Conservation (phyloP, 164 flowering plant species). For the Vitis cinerea region DNA sequence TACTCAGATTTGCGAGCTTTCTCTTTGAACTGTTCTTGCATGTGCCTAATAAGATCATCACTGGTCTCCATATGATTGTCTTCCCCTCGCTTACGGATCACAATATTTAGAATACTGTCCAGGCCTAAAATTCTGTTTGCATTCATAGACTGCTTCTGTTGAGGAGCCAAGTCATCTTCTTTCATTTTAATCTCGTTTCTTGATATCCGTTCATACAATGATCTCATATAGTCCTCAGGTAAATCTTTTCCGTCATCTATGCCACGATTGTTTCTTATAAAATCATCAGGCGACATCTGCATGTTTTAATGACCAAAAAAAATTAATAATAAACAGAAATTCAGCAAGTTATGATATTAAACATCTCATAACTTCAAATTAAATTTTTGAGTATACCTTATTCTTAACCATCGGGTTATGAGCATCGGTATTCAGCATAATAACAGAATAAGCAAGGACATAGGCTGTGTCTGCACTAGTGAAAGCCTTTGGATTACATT, state of each 20-base stretch:
- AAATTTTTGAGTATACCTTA: constrained; percentile 61
- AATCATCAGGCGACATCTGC: constrained; percentile 99
- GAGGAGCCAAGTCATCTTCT: constrained; percentile 72
- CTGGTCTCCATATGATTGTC: constrained; percentile 80
- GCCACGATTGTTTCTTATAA: constrained; percentile 95
- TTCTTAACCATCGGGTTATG: constrained; percentile 96
- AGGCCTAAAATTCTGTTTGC: constrained; percentile 80
- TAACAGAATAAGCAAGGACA: constrained; percentile 96
- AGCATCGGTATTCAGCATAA: constrained; percentile 96
- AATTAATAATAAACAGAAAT: constrained; percentile 3
- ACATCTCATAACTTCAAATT: neutral
- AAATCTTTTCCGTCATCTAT: constrained; percentile 99
- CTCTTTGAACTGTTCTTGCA: constrained; percentile 99
- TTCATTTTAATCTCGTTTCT: constrained; percentile 97
- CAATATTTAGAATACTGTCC: constrained; percentile 91
- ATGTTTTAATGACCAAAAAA: constrained; percentile 10
- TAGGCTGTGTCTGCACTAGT: constrained; percentile 98
- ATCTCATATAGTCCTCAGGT: constrained; percentile 89
- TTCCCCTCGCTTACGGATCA: constrained; percentile 83
- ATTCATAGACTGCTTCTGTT: constrained; percentile 77
- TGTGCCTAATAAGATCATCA: constrained; percentile 90
- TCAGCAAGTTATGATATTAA: neutral
- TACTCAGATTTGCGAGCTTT: constrained; percentile 99
- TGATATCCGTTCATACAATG: constrained; percentile 85
- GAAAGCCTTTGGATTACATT: constrained; percentile 91